Evolutionary conservation across 352 stramenopile genomes (phyloP).

Genomic region (Phytophthora pini): DNA sequence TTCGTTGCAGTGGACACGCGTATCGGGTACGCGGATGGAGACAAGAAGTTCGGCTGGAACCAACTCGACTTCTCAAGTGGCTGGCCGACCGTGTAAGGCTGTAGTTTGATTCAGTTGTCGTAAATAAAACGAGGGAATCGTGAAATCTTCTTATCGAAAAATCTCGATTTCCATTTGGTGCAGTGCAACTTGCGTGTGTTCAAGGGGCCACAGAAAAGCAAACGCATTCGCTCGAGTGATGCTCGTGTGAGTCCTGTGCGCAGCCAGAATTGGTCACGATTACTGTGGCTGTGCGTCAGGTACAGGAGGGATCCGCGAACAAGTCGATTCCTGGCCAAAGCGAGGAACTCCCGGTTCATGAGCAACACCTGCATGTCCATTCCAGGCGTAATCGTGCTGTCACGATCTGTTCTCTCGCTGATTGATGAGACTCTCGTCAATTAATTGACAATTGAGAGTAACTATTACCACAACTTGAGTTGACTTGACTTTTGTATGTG

Average conservation of each 20-base stretch:
- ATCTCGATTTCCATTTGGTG: too few species aligned
- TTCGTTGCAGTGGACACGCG: conserved; percentile 5
- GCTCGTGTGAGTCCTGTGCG: not conserved
- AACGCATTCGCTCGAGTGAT: not conserved
- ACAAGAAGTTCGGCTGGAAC: conserved; percentile 62
- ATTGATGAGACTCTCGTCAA: not conserved
- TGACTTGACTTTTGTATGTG: too few species aligned
- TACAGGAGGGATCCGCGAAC: not conserved
- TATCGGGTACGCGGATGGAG: conserved; percentile 49
- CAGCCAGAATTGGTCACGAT: not conserved
- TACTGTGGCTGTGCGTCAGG: not conserved
- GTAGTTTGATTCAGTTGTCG: too few species aligned
- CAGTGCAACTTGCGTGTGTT: too few species aligned
- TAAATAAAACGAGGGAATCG: too few species aligned
- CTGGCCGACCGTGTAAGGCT: not conserved
- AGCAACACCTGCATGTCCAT: not conserved
- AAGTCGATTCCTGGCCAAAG: not conserved
- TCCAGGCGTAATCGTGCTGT: not conserved
- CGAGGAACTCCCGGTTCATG: not conserved
- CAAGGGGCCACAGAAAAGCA: too few species aligned
- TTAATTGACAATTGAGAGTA: not conserved
- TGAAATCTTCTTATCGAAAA: too few species aligned
- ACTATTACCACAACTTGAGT: too few species aligned
- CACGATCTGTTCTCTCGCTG: not conserved
- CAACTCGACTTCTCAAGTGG: conserved; percentile 20